Base-by-base conservation (phyloP, 371 early-diverging fungal genomes). In the Batkoa obscura region DNA sequence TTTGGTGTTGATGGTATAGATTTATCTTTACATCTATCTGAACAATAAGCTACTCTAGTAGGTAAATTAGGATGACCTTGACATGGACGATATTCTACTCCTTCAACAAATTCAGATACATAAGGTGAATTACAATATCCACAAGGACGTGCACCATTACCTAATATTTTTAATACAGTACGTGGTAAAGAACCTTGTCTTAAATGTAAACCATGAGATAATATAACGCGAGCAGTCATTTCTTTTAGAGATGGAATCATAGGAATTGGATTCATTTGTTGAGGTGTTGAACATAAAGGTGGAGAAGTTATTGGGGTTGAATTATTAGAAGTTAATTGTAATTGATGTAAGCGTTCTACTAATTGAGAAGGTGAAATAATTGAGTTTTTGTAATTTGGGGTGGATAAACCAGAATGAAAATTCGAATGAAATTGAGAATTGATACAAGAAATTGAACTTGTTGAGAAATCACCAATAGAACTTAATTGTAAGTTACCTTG, bases 21-120 rank as follows among this genome's bases (percentile, higher is more conserved):
- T 45, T 6, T 6, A 45, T 15, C 4, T 45, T 45, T 45, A 39
- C 55, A 55, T 43, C 5, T 42, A 2, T 41, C 8, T 2, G 55
- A 55, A 33, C 55, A 55, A 13, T 32, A 55, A 32, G 9, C 10
- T 15, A 55, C 34, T 13, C 8, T 55, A n/a, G 43, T 55, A n/a
- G 55, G 55, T 5, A 55, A 8, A 5, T 2, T 23, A 33, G 55
- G 55, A 33, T 55, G 55, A 55, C 55, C 55, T 31, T 43, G 55
- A 15, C 34, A 42, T 3, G 5, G 9, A n/a, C 31, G 9, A 30
- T 32, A 41, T 31, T 55, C 39, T 4, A 55, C 23, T 30, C 23
- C 75, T 1, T 75, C 72, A 2, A 79, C 66, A 78, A 78, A 77
- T 59, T 79, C 80, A 23, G 74, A 70, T 43, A 77, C 71, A 62